Base-by-base conservation (phyloP, 2,329 filamentous ascomycete genomes). In the Talaromyces rugulosus region DNA sequence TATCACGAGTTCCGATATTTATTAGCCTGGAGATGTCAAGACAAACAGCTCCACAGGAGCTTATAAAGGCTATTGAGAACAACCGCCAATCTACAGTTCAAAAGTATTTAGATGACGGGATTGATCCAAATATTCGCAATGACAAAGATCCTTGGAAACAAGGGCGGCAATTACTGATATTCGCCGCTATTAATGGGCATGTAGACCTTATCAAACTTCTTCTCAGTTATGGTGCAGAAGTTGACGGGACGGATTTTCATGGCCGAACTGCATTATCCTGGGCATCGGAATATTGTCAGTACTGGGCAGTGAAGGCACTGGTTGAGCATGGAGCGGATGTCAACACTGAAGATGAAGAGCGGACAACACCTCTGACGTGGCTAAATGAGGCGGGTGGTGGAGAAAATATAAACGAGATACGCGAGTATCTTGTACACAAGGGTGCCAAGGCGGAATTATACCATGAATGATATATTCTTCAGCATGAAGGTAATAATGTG, bases 11-110 rank as follows among this genome's bases (percentile, higher is more conserved):
- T n/a, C n/a, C n/a, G n/a, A n/a, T n/a, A n/a, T n/a, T n/a, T n/a
- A n/a, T n/a, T n/a, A n/a, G n/a, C n/a, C n/a, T n/a, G n/a, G n/a
- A n/a, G n/a, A n/a, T n/a, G n/a, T n/a, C n/a, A n/a, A n/a, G n/a
- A n/a, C n/a, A n/a, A n/a, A n/a, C n/a, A n/a, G n/a, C n/a, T n/a
- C n/a, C n/a, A n/a, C n/a, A n/a, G 40, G 9, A 42, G 12, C 50
- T 67, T 62, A 47, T 65, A 67, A 40, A 59, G 51, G 27, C 36
- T 64, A 23, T 31, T 68, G 50, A 69, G 69, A 60, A n/a, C 40
- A n/a, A n/a, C n/a, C n/a, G 4, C n/a, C 40, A 42, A 42, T 3
- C 40, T n/a, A 42, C 11, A 4, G 40, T 42, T 42, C 40, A 12
- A n/a, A 12, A 42, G 40, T 42, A 42, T 42, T n/a, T 42, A 3